These are phyloP conservation scores for Kwoniella shandongensis DNA, from an alignment of 768 basidiomycete species.

Conservation along the genomic window DNA sequence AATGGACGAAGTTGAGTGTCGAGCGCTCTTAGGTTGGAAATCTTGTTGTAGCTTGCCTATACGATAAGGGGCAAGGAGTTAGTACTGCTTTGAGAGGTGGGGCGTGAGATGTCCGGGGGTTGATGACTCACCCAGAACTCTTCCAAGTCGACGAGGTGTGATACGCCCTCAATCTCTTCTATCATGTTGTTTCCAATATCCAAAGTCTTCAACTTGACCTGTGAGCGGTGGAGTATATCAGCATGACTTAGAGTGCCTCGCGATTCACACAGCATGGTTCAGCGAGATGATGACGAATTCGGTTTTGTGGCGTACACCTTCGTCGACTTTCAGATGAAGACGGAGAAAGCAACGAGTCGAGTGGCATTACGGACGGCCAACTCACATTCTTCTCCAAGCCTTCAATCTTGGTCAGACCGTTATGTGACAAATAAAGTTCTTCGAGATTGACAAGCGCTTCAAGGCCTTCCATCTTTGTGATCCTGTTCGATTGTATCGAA, in stretches of 20 bases:
- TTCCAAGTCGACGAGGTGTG: constrained; percentile 73
- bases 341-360: background rate
- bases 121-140: constrained; percentile 80
- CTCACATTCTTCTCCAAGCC: constrained; percentile 81
- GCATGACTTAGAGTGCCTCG: too few relatives aligned
- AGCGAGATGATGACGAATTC: background rate
- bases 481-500: constrained; percentile 83
- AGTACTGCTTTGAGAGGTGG: too few relatives aligned
- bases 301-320: background rate
- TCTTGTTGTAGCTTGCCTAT: constrained; percentile 87
- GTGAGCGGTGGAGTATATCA: background rate
- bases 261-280: too few relatives aligned
- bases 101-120: background rate
- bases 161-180: constrained; percentile 72
- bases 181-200: constrained; percentile 88
- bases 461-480: constrained; percentile 80
- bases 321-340: too few relatives aligned
- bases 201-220: constrained; percentile 73
- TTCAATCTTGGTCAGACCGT: constrained; percentile 78
- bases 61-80: too few relatives aligned
- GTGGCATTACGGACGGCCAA: constrained; percentile 8
- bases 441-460: constrained; percentile 72
- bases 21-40: constrained; percentile 68
- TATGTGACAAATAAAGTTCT: constrained; percentile 91
- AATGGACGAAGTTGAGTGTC: constrained; percentile 67